A percentile compares a stretch with the other conserved stretches of the same genome.
Evolutionary conservation across 768 basidiomycete genomes (phyloP).

Genomic region (Auriscalpium microsporum): DNA sequence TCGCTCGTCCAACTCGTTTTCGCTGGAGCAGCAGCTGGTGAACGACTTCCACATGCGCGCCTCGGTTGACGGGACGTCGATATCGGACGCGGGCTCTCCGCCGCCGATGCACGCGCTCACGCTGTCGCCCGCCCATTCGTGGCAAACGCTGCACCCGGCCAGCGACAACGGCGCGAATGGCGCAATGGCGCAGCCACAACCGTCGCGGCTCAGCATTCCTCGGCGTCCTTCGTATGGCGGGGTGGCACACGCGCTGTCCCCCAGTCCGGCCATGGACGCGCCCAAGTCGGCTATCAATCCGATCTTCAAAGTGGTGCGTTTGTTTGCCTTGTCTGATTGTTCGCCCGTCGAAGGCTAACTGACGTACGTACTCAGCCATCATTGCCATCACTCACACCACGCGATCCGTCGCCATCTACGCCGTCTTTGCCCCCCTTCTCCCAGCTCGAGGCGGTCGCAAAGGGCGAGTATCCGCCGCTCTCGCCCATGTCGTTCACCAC

Average conservation of each 20-base stretch:
- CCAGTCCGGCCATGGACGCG: slow-evolving; percentile 45
- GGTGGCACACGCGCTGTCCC: slow-evolving; percentile 45
- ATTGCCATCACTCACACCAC: slow-evolving; percentile 33
- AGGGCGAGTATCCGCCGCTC: slow-evolving; percentile 62
- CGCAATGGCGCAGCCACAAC: slow-evolving; percentile 14
- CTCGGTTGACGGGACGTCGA: slow-evolving; percentile 51
- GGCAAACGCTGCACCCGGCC: slow-evolving; percentile 17
- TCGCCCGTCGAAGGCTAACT: not conserved
- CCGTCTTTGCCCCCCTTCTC: slow-evolving; percentile 69
- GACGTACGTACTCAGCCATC: slow-evolving; percentile 38
- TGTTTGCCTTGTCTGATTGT: not conserved
- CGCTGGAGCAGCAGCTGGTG: slow-evolving; percentile 64
- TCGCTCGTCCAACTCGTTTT: slow-evolving; percentile 74
- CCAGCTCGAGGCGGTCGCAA: slow-evolving; percentile 76
- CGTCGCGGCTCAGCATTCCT: slow-evolving; percentile 18
- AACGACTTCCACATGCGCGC: slow-evolving; percentile 69
- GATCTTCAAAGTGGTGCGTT: slow-evolving; percentile 85
- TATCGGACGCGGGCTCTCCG: slow-evolving; percentile 63
- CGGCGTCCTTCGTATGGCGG: slow-evolving; percentile 29
- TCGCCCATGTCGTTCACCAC: slow-evolving; percentile 67
- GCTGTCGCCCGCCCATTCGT: slow-evolving; percentile 49
- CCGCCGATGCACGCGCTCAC: slow-evolving; percentile 71
- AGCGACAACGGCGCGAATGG: slow-evolving; percentile 15
- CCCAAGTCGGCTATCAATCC: slow-evolving; percentile 73
- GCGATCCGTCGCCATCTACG: slow-evolving; percentile 27